Base-by-base conservation (phyloP, 768 basidiomycete genomes). In the Pholiota conissans region DNA sequence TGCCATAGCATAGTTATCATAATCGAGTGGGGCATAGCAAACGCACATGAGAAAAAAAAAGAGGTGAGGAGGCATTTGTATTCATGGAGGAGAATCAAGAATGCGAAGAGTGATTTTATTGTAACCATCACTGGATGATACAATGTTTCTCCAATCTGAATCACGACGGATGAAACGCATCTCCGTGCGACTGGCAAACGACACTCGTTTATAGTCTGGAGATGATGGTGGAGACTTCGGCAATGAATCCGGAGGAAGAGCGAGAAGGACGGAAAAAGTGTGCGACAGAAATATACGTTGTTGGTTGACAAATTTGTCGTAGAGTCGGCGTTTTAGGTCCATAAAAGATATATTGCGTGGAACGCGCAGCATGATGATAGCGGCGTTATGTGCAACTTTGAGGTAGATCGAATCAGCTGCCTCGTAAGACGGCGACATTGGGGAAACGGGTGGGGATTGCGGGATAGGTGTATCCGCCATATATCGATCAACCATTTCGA, bases 291-390 rank as follows among this genome's bases (percentile, higher is more conserved):
- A 74, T 40, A 85, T 62, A 48, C 78, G 79, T 67, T 85, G 86
- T 63, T 85, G 81, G 22, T 78, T 75, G n/a, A 80, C 77, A 65
- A 91, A 86, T 64, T 90, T 90, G 54, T 86, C 82, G 59, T 81
- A 80, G 24, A 92, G 73, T 48, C 81, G 79, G 51, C 73, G 72
- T 57, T 85, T 85, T 14, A 91, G 63, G 45, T 84, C 83, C 16
- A 69, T 63, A 55, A 85, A 79, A n/a, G 78, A 42, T 57, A 76
- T 74, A 39, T 75, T 71, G 59, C 76, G 77, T 11, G 81, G 70
- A 7, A 80, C 70, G 42, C 86, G 84, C 50, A 91, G 77, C 58
- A 88, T 71, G 64, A 91, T 77, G 59, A 88, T 86, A 26, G 79
- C 74, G 60, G 84, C 78, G 63, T 83, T 81, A 59, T 83, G 80